A percentile compares a stretch with the other conserved stretches of the same genome.
phyloP scores from a whole-genome alignment of 306 rosid genomes.

The Hylodesmum podocarpum region DNA sequence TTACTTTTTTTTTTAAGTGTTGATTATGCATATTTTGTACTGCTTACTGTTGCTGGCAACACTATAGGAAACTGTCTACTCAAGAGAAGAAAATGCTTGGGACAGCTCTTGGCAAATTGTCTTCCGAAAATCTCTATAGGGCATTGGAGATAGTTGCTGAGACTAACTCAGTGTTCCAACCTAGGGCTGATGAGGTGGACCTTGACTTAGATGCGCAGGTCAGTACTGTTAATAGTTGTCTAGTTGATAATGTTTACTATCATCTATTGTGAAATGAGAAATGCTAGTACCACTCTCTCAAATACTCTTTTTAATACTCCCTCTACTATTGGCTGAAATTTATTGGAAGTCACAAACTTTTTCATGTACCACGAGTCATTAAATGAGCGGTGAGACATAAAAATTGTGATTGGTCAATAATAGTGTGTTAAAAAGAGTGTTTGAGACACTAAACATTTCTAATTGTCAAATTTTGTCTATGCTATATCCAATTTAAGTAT shows the following conservation, averaged over 20 bases:
- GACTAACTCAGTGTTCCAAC: conserved; percentile 69
- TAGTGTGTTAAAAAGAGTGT: too few relatives aligned
- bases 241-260: neutral
- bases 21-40: conserved; percentile 12
- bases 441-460: too few relatives aligned
- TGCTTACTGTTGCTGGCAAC: neutral
- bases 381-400: too few relatives aligned
- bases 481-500: neutral
- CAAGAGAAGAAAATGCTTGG: conserved; percentile 75
- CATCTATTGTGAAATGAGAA: neutral
- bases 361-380: too few relatives aligned
- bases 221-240: neutral
- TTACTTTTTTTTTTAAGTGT: neutral
- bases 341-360: too few relatives aligned
- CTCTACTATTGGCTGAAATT: too few relatives aligned
- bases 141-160: conserved; percentile 82
- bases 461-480: neutral
- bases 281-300: too few relatives aligned
- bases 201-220: conserved; percentile 94
- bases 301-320: too few relatives aligned
- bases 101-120: conserved; percentile 56
- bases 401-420: too few relatives aligned
- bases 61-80: conserved; percentile 57
- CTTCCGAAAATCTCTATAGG: conserved; percentile 63
- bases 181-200: conserved; percentile 65